Percentiles rank a stretch among this genome's conserved stretches.
Conservation (phyloP, 2,329 filamentous ascomycete genomes). For the Hymenoscyphus scutula region DNA sequence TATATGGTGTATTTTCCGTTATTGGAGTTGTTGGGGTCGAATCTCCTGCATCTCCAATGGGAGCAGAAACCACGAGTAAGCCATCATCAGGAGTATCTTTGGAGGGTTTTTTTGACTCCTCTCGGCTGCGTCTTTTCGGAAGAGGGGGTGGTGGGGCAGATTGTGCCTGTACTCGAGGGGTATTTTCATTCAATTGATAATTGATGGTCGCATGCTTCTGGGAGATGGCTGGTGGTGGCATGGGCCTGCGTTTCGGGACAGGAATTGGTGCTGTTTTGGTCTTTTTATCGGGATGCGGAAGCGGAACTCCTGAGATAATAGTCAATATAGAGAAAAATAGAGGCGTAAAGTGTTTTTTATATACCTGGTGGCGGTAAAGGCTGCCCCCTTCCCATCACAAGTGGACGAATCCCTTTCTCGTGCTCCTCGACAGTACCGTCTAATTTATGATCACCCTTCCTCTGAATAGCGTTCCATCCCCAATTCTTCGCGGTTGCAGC, state of each 20-base stretch:
- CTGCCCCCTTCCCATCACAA: constrained; percentile 70
- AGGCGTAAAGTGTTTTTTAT: too few relatives aligned
- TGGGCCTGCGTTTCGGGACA: constrained; percentile 63
- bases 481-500: constrained; percentile 57
- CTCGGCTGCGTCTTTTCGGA: constrained; percentile 39
- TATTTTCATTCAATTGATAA: constrained; percentile 29
- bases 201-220: constrained; percentile 28
- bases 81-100: constrained; percentile 46
- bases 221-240: constrained; percentile 41
- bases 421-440: constrained; percentile 21
- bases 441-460: constrained; percentile 40
- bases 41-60: constrained; percentile 59
- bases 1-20: constrained; percentile 38
- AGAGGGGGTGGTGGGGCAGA: constrained; percentile 46
- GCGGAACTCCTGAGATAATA: constrained; percentile 57
- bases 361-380: constrained; percentile 68
- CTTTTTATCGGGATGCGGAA: constrained; percentile 65
- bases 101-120: constrained; percentile 38
- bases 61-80: constrained; percentile 64
- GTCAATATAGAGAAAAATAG: too few relatives aligned
- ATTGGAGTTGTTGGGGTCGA: constrained; percentile 56
- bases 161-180: constrained; percentile 25
- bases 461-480: constrained; percentile 57
- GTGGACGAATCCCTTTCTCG: constrained; percentile 55
- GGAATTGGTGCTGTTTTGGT: constrained; percentile 56